These are phyloP conservation scores for Pythium pyrilobum DNA, from an alignment of 352 stramenopile genomes.

Conservation along the genomic window DNA sequence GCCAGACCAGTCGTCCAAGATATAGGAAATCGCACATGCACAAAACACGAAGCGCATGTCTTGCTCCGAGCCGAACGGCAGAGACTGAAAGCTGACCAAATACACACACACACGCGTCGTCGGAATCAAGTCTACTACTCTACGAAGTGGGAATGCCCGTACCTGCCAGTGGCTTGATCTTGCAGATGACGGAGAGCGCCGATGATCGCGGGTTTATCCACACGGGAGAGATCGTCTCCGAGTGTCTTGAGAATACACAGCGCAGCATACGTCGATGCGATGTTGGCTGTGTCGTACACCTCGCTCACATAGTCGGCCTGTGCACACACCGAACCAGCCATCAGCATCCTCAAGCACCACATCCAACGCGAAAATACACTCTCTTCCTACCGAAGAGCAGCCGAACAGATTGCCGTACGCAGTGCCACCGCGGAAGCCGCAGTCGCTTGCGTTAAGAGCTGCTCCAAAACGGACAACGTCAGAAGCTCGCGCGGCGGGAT, in stretches of 20 bases:
- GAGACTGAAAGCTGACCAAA: slow-evolving; percentile 53
- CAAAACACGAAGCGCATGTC: slow-evolving; percentile 89
- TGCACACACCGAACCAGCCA: neutral
- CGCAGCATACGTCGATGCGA: slow-evolving; percentile 80
- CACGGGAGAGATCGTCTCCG: slow-evolving; percentile 70
- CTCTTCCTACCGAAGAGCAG: slow-evolving; percentile 25
- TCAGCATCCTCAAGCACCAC: neutral
- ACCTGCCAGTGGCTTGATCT: slow-evolving; percentile 70
- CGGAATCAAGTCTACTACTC: neutral
- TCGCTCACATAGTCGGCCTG: slow-evolving; percentile 58
- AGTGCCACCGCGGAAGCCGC: slow-evolving; percentile 62
- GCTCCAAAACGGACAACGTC: neutral
- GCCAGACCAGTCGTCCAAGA: slow-evolving; percentile 83
- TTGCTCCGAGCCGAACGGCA: slow-evolving; percentile 69
- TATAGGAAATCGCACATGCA: slow-evolving; percentile 82
- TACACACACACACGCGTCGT: neutral
- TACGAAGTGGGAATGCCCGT: neutral
- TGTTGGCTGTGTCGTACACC: slow-evolving; percentile 79
- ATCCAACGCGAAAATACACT: neutral
- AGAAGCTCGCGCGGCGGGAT: neutral
- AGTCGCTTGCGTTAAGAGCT: slow-evolving; percentile 65
- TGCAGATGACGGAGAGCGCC: slow-evolving; percentile 60
- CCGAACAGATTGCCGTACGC: slow-evolving; percentile 63
- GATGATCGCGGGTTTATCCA: slow-evolving; percentile 70
- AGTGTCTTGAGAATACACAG: slow-evolving; percentile 83